Evolutionary conservation across 768 basidiomycete genomes (phyloP), one percentile per base, ranked within the genome.

Genomic region (Hirschioporus abietinus): DNA sequence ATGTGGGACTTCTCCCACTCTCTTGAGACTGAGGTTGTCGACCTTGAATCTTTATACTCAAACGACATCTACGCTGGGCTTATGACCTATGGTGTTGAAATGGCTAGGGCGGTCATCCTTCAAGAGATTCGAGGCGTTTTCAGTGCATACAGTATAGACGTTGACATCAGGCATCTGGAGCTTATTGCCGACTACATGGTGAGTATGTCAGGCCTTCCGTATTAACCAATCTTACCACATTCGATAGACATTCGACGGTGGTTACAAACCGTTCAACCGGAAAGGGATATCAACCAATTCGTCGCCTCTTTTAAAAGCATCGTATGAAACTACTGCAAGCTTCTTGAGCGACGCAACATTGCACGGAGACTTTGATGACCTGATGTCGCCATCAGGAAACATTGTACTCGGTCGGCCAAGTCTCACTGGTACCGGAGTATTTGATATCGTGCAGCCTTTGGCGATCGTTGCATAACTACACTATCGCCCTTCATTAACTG

Each of bases 121-220:
- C 86, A 85, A 64, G 97, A 99, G 78, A 91, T 99, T 79, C 85
- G 90, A 63, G 88, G 87, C 23, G 94, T 99, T 58, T 99, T 99
- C 77, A 89, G 87, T 7, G 94, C 90, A 1, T 99, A 99, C 81
- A 96, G 89, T 73, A 99, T 99, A 72, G 92, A 92, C 67, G 96
- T 99, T 66, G 90, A 99, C 77, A 85, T 86, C 69, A 87, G 97
- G 61, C 97, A 99, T 80, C 82, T 99, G 62, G 95, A 96, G 72
- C 83, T 99, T 69, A 97, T 99, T 75, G 97, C 97, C 17, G 97
- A 99, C 77, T 99, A 99, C 76, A 99, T 99, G 97, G 96, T 96
- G 73, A 71, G 90, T 10, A 15, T 65, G 35, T 61, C 63, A 34
- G 52, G 17, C 35, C 64, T 66, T 64, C 26, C 34, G 52, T 57